Evolutionary conservation across 306 rosid genomes (phyloP), one percentile per base, ranked within the genome.

Genomic region (Vigna trinervia): DNA sequence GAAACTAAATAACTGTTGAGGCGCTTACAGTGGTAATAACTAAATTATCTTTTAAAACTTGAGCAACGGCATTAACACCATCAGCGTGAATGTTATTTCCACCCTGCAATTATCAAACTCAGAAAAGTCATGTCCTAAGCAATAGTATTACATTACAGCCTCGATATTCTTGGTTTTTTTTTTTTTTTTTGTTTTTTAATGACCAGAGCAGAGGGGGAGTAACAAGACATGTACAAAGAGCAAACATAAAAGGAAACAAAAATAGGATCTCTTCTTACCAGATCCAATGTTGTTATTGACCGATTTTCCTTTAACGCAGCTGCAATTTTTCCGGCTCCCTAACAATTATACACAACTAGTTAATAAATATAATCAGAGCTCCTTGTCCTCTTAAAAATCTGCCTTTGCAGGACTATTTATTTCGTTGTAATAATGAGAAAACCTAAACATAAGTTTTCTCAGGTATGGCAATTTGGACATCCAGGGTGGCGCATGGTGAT

Each of bases 231-330:
- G 69, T 62, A 51, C 11, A 47, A 10, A 65, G 9, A 51, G 38
- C 11, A 61, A 77, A 66, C 41, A 17, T 56, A 30, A 73, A 22
- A 79, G 73, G 46, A 11, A 71, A 23, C 56, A 60, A 38, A 30
- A 75, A 38, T 26, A 19, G 12, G 46, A 13, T 38, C 59, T 70
- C 60, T 22, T 45, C 92, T 82, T 79, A 95, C 98, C 97, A 92
- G 81, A 74, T 95, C 98, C 80, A 90, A 28, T 62, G 91, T 90
- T 69, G 84, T 78, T 85, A 95, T 86, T 47, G 96, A 82, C 32
- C 97, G 89, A 81, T 95, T 95, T 84, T 95, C 91, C 96, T 90
- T 95, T 79, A 92, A 81, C 71, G 97, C 97, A 52, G 87, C 92
- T 39, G 96, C 97, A 82, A 95, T 87, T 75, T 86, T 89, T 82